Conservation (phyloP, 1,284 basidiomycete genomes). For the Boletellus deceptivus region DNA sequence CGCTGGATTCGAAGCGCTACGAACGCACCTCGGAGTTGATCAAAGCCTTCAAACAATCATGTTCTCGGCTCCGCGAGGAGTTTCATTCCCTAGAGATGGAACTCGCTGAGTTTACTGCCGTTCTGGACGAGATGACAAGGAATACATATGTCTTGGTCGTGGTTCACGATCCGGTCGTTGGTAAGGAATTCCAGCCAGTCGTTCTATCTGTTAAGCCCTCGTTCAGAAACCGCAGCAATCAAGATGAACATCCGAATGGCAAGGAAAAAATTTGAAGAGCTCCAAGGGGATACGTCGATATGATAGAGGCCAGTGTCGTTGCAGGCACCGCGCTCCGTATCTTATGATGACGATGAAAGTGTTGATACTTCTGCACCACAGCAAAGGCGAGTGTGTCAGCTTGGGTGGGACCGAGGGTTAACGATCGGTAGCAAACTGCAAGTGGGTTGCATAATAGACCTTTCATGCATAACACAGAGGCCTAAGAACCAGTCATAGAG, state of each 20-base stretch:
- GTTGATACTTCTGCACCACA: not conserved
- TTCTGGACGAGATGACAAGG: conserved; percentile 91
- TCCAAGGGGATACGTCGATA: conserved; percentile 59
- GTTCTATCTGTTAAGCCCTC: not conserved
- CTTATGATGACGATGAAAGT: not conserved
- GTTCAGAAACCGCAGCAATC: conserved; percentile 76
- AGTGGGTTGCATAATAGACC: not conserved
- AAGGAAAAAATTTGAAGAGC: conserved; percentile 78
- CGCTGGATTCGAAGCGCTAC: conserved; percentile 80
- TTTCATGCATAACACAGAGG: not conserved
- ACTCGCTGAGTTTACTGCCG: conserved; percentile 81
- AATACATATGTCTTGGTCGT: conserved; percentile 95
- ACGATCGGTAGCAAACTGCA: not conserved
- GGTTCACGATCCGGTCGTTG: conserved; percentile 83
- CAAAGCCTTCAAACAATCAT: conserved; percentile 92
- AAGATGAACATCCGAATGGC: conserved; percentile 83
- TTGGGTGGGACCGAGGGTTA: not conserved
- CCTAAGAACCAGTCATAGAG: not conserved
- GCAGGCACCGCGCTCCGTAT: not conserved
- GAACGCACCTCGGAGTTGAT: conserved; percentile 95
- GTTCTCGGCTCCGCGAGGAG: conserved; percentile 78
- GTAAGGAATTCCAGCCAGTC: conserved; percentile 42
- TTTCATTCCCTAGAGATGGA: conserved; percentile 82
- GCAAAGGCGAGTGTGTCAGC: not conserved
- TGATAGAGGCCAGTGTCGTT: conserved; percentile 11